Evolutionary conservation across 78 protist genomes (phyloP).

Genomic region (Monocercomonoides exilis): DNA sequence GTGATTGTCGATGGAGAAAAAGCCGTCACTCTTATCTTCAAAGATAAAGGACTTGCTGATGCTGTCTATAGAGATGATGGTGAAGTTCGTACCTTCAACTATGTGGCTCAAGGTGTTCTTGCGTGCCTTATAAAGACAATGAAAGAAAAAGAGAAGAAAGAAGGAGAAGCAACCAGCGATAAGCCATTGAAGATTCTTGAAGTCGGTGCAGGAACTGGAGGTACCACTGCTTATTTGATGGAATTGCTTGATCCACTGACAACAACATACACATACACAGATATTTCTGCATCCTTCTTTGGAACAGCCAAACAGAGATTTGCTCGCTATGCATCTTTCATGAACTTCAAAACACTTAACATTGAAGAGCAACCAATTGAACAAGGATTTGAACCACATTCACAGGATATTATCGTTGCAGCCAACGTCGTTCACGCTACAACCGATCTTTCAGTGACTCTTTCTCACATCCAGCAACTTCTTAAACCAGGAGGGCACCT

Average conservation of each 20-base stretch:
- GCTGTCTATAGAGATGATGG: slow-evolving; percentile 7
- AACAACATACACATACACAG: background rate
- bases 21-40: background rate
- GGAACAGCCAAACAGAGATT: background rate
- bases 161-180: background rate
- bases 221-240: background rate
- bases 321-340: background rate
- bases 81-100: slow-evolving; percentile 5
- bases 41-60: background rate
- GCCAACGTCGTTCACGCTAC: slow-evolving; percentile 20
- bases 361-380: background rate
- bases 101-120: background rate
- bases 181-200: background rate
- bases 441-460: background rate
- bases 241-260: background rate
- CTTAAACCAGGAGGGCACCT: background rate
- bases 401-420: background rate
- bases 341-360: background rate
- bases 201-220: slow-evolving; percentile 11
- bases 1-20: slow-evolving; percentile 8
- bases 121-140: background rate
- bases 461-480: background rate
- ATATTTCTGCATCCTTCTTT: background rate
- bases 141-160: too few species aligned
- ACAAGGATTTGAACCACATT: background rate